Percentiles rank a stretch among this genome's conserved stretches.
Evolutionary conservation across 306 rosid genomes (phyloP).

Genomic region (Pyrus pyrifolia): DNA sequence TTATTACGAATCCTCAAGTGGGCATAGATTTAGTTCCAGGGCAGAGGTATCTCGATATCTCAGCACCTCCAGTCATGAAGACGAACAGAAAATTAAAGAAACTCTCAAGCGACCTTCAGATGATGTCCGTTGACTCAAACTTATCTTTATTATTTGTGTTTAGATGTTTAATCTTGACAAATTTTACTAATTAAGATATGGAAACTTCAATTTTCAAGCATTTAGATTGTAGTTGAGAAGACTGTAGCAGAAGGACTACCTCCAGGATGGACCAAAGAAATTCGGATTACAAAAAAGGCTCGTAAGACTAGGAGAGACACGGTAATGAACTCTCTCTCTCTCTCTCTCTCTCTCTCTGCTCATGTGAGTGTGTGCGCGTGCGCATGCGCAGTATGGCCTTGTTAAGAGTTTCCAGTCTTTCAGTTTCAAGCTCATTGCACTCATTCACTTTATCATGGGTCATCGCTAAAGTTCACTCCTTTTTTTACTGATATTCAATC

Average conservation of each 20-base stretch:
- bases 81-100: conserved; percentile 24
- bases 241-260: conserved; percentile 50
- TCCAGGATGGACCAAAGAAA: conserved; percentile 55
- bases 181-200: conserved; percentile 27
- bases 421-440: neutral
- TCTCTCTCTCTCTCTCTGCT: neutral
- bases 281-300: conserved; percentile 34
- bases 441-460: neutral
- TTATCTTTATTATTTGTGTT: conserved; percentile 14
- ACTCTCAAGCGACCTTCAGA: conserved; percentile 23
- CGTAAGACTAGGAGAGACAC: conserved; percentile 40
- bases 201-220: conserved; percentile 44
- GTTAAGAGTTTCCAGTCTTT: neutral
- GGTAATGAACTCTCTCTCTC: conserved; percentile 32
- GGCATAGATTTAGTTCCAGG: conserved; percentile 51
- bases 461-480: neutral
- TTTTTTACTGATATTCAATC: neutral
- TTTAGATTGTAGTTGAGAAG: conserved; percentile 59
- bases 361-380: neutral
- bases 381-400: neutral
- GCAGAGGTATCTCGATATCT: conserved; percentile 52
- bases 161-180: neutral
- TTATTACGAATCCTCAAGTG: conserved; percentile 45
- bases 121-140: conserved; percentile 47
- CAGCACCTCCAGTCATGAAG: conserved; percentile 10